Evolutionary conservation across 306 rosid species (phyloP), one percentile per base, ranked within the genome.

Genomic region (Inga oerstediana): DNA sequence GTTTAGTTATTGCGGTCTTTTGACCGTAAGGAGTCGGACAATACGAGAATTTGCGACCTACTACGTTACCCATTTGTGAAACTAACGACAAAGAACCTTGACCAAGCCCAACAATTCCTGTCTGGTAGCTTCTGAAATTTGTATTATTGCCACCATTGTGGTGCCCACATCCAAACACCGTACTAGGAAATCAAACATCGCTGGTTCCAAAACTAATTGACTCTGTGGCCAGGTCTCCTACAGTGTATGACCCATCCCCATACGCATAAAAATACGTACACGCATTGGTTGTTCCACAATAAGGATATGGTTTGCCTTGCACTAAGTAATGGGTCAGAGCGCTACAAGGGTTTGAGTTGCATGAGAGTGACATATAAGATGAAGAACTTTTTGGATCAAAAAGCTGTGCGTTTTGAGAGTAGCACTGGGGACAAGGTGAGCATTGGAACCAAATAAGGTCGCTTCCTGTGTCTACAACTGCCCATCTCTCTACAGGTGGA

Each of bases 61-160:
- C 73, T 1, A 80, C 14, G 12, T 6, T 10, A 8, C 79, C 79
- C 5, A 73, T 19, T 8, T 81, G 79, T 19, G 84, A 72, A 81
- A 81, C 65, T 7, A 81, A 45, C 0, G 79, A 81, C 65, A 72
- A 45, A 12, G 74, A 19, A 3, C 79, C 79, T 17, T 32, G 39
- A 2, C 74, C 84, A 12, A 81, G 79, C 39, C 84, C 84, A n/a
- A 73, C 41, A 17, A 81, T 4, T 15, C 84, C 84, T 27, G 72
- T 3, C 1, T 9, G 1, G 1, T 34, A 32, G 34, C 34, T 2
- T 13, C 11, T 3, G 32, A 24, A 72, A 0, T 0, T 4, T 48
- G n/a, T n/a, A n/a, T n/a, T n/a, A n/a, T n/a, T n/a, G n/a, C 73
- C 73, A 7, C 2, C 0, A 10, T 80, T 72, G 10, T 44, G 8